Percentiles rank a stretch among this genome's conserved stretches.
Conservation (phyloP, 129 eudicot species). For the Mikania micrantha region DNA sequence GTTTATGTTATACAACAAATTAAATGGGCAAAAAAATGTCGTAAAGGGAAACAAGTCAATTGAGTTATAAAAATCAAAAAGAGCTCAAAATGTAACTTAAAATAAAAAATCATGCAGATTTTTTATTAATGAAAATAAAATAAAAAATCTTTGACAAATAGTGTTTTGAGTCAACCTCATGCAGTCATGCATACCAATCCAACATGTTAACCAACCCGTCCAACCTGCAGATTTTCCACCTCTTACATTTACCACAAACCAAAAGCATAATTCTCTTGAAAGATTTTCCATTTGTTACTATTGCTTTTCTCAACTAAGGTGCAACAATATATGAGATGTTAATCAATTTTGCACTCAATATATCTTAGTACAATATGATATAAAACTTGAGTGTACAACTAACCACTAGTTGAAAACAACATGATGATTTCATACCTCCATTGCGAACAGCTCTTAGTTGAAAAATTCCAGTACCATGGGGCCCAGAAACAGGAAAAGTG, state of each 20-base stretch:
- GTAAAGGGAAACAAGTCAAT: not conserved
- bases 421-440: conserved; percentile 44
- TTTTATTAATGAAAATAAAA: too few relatives aligned
- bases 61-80: not conserved
- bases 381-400: not conserved
- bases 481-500: conserved; percentile 95
- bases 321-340: not conserved
- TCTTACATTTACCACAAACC: not conserved
- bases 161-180: not conserved
- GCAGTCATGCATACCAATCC: not conserved
- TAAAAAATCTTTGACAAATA: not conserved
- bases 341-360: not conserved
- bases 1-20: not conserved
- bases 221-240: not conserved
- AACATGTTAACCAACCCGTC: not conserved
- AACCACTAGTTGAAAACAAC: not conserved
- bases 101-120: too few relatives aligned
- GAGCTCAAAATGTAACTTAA: not conserved
- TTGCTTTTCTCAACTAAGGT: not conserved
- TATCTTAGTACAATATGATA: not conserved
- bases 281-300: not conserved
- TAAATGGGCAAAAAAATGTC: not conserved
- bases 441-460: conserved; percentile 82
- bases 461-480: conserved; percentile 85
- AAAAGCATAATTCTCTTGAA: conserved; percentile 1